Evolutionary conservation across 805 yeast species (phyloP), one percentile per base, ranked within the genome.

Genomic region (Candida nonsorbophila): DNA sequence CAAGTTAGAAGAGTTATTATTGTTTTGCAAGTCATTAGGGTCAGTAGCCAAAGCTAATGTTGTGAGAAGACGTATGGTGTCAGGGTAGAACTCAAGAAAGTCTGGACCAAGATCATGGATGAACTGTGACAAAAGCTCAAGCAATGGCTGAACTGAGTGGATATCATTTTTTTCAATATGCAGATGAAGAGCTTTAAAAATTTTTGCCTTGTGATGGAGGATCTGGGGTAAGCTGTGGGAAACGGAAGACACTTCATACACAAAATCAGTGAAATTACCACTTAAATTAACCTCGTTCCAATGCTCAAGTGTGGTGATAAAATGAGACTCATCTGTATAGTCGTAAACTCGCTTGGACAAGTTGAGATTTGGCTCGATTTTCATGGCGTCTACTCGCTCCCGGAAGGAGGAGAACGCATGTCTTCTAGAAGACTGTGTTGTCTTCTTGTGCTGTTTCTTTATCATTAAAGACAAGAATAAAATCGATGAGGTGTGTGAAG

Each of bases 51-150:
- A 28, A 0, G 75, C 65, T 33, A 84, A 48, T 1, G 59, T 51
- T 4, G 69, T 70, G 23, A 88, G 64, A 14, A 71, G 42, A 0
- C 46, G 40, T 26, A 90, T 55, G 1, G 86, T 57, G 15, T 56
- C 50, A 2, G 59, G 59, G 47, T 85, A 87, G 46, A 62, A 86
- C 6, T 72, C 74, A 63, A 86, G 70, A 47, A 88, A 92, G 42
- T 90, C 97, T 2, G 90, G 80, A 7, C 96, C 97, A 38, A 90
- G 60, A 60, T 90, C 98, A 44, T 85, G 96, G 22, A 87, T 79
- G 44, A 92, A 81, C 47, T 87, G 94, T 0, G 95, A 74, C 14
- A 87, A 52, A 30, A 62, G 50, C 49, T 92, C 98, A 28, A 86
- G 55, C 16, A 85, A 49, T 3, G 97, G 90, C 51, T 87, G 92